phyloP scores from a whole-genome alignment of 2,329 filamentous ascomycete genomes.

The Raffaelea deltoideospora region DNA sequence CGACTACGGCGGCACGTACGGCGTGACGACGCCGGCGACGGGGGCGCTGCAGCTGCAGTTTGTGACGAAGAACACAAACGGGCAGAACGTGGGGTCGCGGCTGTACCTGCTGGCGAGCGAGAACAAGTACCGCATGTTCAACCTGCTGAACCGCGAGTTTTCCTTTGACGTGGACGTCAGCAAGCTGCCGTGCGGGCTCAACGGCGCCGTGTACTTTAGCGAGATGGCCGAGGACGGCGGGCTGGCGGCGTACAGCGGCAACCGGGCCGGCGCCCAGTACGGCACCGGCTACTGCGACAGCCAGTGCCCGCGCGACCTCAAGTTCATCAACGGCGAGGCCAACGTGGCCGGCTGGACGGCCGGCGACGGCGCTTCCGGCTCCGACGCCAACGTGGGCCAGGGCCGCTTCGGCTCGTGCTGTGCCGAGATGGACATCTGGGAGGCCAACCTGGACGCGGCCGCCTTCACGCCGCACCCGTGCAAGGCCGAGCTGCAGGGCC shows the following conservation, averaged over 20 bases:
- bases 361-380: constrained; percentile 27
- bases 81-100: constrained; percentile 19
- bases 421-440: constrained; percentile 48
- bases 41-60: constrained; percentile 31
- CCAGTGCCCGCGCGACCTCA: constrained; percentile 28
- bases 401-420: constrained; percentile 37
- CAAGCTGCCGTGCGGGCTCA: constrained; percentile 46
- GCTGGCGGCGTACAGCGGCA: constrained; percentile 25
- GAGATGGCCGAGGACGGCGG: constrained; percentile 37
- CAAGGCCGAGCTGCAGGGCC: constrained; percentile 26
- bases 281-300: constrained; percentile 37
- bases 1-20: constrained; percentile 10
- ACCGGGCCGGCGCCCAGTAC: constrained; percentile 30
- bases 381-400: constrained; percentile 33
- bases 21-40: background rate
- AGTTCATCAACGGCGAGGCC: constrained; percentile 28
- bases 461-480: constrained; percentile 46
- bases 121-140: constrained; percentile 29
- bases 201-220: constrained; percentile 41
- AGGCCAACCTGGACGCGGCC: constrained; percentile 45
- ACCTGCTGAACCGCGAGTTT: constrained; percentile 45
- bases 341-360: constrained; percentile 27
- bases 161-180: constrained; percentile 52
- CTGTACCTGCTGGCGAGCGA: constrained; percentile 17
- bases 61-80: constrained; percentile 29